Base-by-base conservation (phyloP, 2,329 filamentous ascomycete species). In the Paramyrothecium sp. region DNA sequence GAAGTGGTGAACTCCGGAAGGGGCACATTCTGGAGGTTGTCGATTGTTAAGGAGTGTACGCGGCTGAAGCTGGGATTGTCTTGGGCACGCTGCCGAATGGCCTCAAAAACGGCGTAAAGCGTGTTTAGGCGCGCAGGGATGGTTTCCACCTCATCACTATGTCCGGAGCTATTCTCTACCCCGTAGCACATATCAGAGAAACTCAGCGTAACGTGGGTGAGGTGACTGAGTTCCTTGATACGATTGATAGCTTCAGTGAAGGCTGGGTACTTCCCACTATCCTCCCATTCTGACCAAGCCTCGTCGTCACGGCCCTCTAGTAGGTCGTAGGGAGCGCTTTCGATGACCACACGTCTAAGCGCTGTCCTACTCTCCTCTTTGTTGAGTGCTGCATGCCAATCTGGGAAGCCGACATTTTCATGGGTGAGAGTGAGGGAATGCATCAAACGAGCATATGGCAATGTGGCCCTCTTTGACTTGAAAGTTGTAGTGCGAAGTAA, bases 1-100 rank as follows among this genome's bases (percentile, higher is more conserved):
- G 54, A 55, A 1, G 46, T 26, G 13, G 59, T 48, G 34, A 64
- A 58, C 2, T 58, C 56, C 0, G 51, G 48, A 1, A 67, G 2
- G 0, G 62, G 53, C 7, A 23, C 22, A 30, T 69, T 67, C 21
- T 66, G 60, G 11, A 69, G 38, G 19, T 60, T 57, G n/a, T 58
- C 21, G 22, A 68, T n/a, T 0, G 52, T 52, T 8, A 70, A 26
- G 4, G 63, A 60, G 0, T 52, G 54, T 3, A 69, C 56, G 2
- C 26, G 21, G 52, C 22, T n/a, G 2, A 16, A 26, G 16, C 44
- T 11, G 19, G 46, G 2, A 19, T 44, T 53, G 3, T 61, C 54
- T 3, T 59, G 56, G 3, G 58, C 21, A 20, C 66, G 59, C 38
- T 54, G 17, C 10, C 26, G 52, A 3, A 65, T 58, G 30, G 60